phyloP scores from a whole-genome alignment of 768 basidiomycete genomes.

The Porphyrellus cyaneotinctus region DNA sequence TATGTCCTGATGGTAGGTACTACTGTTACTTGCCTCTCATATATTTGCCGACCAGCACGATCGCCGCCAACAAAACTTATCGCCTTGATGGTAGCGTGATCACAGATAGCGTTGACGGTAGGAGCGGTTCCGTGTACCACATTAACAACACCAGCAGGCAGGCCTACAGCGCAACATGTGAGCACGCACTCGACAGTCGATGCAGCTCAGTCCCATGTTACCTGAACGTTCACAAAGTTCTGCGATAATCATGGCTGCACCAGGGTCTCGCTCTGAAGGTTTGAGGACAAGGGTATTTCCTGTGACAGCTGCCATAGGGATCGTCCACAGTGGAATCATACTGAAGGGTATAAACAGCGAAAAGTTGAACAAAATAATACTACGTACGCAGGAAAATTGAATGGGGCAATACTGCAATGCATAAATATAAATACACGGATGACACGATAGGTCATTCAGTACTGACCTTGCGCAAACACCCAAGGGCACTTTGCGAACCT shows the following conservation, averaged over 20 bases:
- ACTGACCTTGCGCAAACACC: conserved; percentile 75
- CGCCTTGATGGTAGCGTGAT: conserved; percentile 86
- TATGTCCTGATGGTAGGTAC: neutral
- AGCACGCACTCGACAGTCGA: neutral
- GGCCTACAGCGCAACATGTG: conserved; percentile 37
- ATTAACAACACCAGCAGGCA: conserved; percentile 87
- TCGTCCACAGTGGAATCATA: conserved; percentile 97
- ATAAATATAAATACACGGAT: conserved; percentile 1
- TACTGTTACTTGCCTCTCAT: conserved; percentile 55
- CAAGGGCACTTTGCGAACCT: conserved; percentile 75
- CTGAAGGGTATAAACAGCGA: conserved; percentile 33
- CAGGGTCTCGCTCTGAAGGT: conserved; percentile 94
- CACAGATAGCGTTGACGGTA: conserved; percentile 92
- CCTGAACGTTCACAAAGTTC: conserved; percentile 89
- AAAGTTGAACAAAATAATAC: neutral
- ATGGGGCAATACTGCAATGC: conserved; percentile 64
- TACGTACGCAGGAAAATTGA: conserved; percentile 84
- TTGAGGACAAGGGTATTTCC: conserved; percentile 95
- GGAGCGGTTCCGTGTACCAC: conserved; percentile 87
- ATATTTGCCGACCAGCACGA: conserved; percentile 90
- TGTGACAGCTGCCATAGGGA: conserved; percentile 82
- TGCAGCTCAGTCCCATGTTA: conserved; percentile 11
- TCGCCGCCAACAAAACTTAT: conserved; percentile 97
- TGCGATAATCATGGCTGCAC: conserved; percentile 96
- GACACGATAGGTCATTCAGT: neutral